Conservation (phyloP, 1,284 basidiomycete genomes). For the Irpex sp. region DNA sequence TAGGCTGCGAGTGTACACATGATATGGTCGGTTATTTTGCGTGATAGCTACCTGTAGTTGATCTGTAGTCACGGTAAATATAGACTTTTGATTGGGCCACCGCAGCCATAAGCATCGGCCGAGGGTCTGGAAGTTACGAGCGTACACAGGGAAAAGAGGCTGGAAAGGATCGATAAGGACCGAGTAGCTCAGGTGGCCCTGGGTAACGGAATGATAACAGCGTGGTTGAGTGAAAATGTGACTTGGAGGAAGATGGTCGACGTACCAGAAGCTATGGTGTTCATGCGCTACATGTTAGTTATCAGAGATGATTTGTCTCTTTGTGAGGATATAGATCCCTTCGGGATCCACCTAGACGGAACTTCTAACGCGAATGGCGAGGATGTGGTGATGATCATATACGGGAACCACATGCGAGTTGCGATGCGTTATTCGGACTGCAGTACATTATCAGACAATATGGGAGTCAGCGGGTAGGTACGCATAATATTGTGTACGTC, state of each 20-base stretch:
- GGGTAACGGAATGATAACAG: not conserved
- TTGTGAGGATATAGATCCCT: not conserved
- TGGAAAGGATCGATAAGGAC: not conserved
- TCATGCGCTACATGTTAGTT: constrained; percentile 7
- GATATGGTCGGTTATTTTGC: too few species aligned
- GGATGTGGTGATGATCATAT: not conserved
- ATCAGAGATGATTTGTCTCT: not conserved
- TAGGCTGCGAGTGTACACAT: not conserved
- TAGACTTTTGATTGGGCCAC: not conserved
- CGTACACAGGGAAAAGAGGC: not conserved
- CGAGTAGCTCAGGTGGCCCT: not conserved
- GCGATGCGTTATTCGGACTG: too few species aligned
- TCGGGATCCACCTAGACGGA: not conserved
- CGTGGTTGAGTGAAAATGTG: not conserved
- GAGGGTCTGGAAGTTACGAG: not conserved
- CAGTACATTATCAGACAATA: constrained; percentile 38
- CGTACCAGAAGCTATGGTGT: not conserved
- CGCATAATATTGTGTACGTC: not conserved
- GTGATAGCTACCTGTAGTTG: not conserved
- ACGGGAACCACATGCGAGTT: not conserved
- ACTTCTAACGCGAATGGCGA: not conserved
- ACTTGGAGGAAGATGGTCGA: not conserved
- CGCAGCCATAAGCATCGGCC: not conserved
- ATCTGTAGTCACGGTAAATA: not conserved
- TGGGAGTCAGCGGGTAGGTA: constrained; percentile 4